phyloP scores from a whole-genome alignment of 768 basidiomycete species.

The Mycena haematopus region DNA sequence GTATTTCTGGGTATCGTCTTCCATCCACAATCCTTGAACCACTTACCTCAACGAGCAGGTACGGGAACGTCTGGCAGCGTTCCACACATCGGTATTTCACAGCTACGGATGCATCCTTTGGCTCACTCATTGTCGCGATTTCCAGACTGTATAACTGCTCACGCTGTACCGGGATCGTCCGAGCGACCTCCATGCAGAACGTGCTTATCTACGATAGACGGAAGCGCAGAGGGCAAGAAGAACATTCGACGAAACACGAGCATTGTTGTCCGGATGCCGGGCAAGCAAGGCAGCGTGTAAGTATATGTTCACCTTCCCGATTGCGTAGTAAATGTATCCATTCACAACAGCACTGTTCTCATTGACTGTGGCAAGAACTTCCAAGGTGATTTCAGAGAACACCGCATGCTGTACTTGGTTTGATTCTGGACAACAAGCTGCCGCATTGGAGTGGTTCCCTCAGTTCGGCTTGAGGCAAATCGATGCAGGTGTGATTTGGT shows the following conservation, averaged over 20 bases:
- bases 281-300: constrained; percentile 55
- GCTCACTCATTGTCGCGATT: not conserved
- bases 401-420: constrained; percentile 51
- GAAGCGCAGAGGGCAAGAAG: constrained; percentile 72
- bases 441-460: constrained; percentile 59
- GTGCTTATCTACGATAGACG: constrained; percentile 65
- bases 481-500: constrained; percentile 38
- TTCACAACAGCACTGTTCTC: constrained; percentile 64
- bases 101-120: constrained; percentile 38
- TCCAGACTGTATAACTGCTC: constrained; percentile 76
- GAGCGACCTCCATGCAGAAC: constrained; percentile 57
- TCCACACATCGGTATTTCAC: constrained; percentile 19
- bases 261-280: constrained; percentile 60
- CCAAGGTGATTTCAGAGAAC: constrained; percentile 43
- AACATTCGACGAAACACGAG: constrained; percentile 88
- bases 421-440: constrained; percentile 31
- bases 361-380: constrained; percentile 91
- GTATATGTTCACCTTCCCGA: constrained; percentile 38
- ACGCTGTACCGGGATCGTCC: constrained; percentile 43
- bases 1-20: constrained; percentile 13
- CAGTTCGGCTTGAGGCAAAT: constrained; percentile 70
- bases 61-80: constrained; percentile 28
- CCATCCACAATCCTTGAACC: not conserved
- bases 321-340: not conserved
- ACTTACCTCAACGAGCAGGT: not conserved